Evolutionary conservation across 116 monocot species (phyloP), one percentile per base, ranked within the genome.

Genomic region (Posidonia oceanica): DNA sequence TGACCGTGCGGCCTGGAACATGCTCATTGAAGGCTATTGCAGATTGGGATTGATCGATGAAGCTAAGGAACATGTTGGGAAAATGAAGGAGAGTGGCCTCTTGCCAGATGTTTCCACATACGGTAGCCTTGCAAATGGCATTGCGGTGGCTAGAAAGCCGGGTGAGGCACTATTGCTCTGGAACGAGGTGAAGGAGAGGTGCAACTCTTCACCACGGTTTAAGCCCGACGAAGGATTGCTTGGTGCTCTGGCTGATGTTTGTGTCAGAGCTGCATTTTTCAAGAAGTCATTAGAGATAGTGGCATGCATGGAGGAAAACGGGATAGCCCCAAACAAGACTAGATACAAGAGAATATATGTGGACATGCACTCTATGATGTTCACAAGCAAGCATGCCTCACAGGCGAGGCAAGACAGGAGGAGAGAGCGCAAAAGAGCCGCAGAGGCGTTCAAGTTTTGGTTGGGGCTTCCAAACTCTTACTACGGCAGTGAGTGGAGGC

Each of bases 391-490:
- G 85, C 97, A 98, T 62, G 90, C 97, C 0, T 98, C 97, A 14
- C 81, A 79, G 78, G 93, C 97, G 11, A 81, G 97, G 79, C 85
- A 86, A 77, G 87, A 89, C 52, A 65, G 93, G 77, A 75, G 97
- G 85, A 85, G 53, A 22, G 97, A 92, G 71, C 72, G 89, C 80
- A 92, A 87, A 77, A 78, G 86, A 66, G 97, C 97, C 29, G 97
- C 97, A 0, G 97, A 97, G 82, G 97, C 97, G 0, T 97, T 97
- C 69, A 97, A 97, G 82, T 97, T 97, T 71, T 97, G 97, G 97
- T 75, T 97, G 36, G 97, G 97, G 6, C 74, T 97, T n/a, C 97
- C 97, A 1, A 97, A 97, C 68, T 85, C 87, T 0, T 97, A 97
- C 76, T 97, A 97, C 54, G 97, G 88, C 54, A 92, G 84, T 36